Evolutionary conservation across 192 early-diverging fungal genomes (phyloP).

Genomic region (Podochytrium sp.): DNA sequence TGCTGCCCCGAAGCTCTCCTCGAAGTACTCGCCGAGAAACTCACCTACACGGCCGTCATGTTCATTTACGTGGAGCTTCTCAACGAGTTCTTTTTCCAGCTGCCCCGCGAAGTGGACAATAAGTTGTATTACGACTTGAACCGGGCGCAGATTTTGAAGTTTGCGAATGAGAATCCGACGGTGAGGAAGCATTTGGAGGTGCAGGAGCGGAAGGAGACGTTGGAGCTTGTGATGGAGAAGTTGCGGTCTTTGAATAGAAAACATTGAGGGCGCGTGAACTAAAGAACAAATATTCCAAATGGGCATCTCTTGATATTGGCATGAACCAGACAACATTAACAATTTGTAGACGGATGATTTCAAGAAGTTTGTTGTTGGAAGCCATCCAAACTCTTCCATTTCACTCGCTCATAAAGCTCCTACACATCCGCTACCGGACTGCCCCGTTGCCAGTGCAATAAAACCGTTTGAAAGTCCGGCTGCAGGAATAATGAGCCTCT

Average conservation of each 20-base stretch:
- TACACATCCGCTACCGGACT: too few relatives aligned
- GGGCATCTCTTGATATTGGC: too few relatives aligned
- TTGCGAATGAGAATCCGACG: slow-evolving; percentile 88
- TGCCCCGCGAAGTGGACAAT: slow-evolving; percentile 93
- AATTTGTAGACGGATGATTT: too few relatives aligned
- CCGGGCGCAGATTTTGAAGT: slow-evolving; percentile 77
- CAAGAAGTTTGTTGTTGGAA: too few relatives aligned
- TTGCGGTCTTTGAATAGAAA: slow-evolving; percentile 34
- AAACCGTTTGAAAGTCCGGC: too few relatives aligned
- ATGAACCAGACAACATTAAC: too few relatives aligned
- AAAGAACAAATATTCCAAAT: too few relatives aligned
- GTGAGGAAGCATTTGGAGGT: slow-evolving; percentile 84
- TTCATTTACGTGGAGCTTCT: slow-evolving; percentile 97
- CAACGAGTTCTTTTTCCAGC: slow-evolving; percentile 98
- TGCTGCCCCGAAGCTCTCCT: slow-evolving; percentile 95
- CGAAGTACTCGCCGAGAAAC: slow-evolving; percentile 89
- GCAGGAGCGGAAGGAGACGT: slow-evolving; percentile 80
- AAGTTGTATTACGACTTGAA: slow-evolving; percentile 86
- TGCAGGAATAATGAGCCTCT: too few relatives aligned
- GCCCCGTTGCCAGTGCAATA: too few relatives aligned
- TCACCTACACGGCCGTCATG: slow-evolving; percentile 93
- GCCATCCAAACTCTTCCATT: too few relatives aligned
- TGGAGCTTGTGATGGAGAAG: slow-evolving; percentile 70
- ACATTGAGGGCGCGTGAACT: slow-evolving; percentile 7
- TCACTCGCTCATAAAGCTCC: too few relatives aligned